These are phyloP conservation scores for Cyclospora cayetanensis DNA, from an alignment of 169 alveolate genomes.

Conservation along the genomic window DNA sequence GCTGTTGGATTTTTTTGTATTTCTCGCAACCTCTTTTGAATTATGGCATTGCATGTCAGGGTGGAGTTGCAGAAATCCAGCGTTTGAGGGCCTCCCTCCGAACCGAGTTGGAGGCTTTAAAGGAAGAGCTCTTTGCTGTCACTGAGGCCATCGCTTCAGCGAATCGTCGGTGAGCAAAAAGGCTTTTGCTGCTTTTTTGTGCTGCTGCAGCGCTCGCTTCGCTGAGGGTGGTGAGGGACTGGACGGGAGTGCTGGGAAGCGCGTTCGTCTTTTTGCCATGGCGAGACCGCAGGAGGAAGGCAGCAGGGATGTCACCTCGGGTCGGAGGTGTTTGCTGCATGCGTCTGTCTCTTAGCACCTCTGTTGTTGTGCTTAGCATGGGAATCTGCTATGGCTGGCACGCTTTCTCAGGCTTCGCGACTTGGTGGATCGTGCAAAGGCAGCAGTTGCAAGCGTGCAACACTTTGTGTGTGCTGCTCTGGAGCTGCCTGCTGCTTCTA, in stretches of 20 bases:
- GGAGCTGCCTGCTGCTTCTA: not conserved
- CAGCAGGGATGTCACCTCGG: not conserved
- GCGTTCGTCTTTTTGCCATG: not conserved
- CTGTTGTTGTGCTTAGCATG: too few relatives aligned
- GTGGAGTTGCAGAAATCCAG: not conserved
- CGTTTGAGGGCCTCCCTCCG: not conserved
- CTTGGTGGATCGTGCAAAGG: not conserved
- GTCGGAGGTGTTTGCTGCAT: too few relatives aligned
- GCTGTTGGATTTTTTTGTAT: not conserved
- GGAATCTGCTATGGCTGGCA: slow-evolving; percentile 17
- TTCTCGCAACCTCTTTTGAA: not conserved
- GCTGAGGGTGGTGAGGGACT: not conserved
- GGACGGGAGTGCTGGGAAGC: not conserved
- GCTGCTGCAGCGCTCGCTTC: not conserved
- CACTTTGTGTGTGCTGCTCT: slow-evolving; percentile 3
- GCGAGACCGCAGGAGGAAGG: not conserved
- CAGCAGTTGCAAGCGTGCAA: not conserved
- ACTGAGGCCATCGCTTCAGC: slow-evolving; percentile 14
- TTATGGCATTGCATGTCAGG: not conserved
- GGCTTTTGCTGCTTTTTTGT: not conserved
- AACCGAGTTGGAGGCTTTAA: not conserved
- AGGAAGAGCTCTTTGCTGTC: not conserved
- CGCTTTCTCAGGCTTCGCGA: not conserved
- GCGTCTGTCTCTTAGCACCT: not conserved
- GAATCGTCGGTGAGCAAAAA: not conserved